Percentiles rank a stretch among this genome's conserved stretches.
phyloP scores from a whole-genome alignment of 2,329 filamentous ascomycete genomes.

The Xylaria multiplex region DNA sequence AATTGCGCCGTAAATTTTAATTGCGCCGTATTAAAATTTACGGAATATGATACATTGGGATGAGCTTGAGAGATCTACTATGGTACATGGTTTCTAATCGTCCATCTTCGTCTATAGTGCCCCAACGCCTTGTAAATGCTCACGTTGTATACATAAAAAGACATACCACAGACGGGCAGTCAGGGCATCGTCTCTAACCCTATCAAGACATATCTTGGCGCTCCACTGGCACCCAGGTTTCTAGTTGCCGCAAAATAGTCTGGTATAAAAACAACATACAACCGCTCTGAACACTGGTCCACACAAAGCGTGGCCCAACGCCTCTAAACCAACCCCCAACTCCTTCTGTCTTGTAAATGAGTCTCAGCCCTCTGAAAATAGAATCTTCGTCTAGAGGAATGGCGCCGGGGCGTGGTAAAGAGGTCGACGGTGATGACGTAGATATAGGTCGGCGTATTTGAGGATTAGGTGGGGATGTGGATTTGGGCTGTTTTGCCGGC shows the following conservation, averaged over 20 bases:
- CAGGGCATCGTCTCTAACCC: conserved; percentile 9
- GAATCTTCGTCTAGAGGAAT: conserved; percentile 88
- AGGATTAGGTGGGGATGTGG: conserved; percentile 51
- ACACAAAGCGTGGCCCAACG: conserved; percentile 90
- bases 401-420: conserved; percentile 80
- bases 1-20: too few species aligned
- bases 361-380: conserved; percentile 80
- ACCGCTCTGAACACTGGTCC: conserved; percentile 97
- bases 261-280: conserved; percentile 98
- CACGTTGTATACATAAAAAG: conserved; percentile 38
- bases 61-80: conserved; percentile 43
- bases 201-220: conserved; percentile 45
- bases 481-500: conserved; percentile 42
- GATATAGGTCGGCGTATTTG: conserved; percentile 79
- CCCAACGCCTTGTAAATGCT: conserved; percentile 50
- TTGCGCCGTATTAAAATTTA: too few species aligned
- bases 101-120: conserved; percentile 42
- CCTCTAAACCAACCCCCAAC: conserved; percentile 92
- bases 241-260: conserved; percentile 81
- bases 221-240: conserved; percentile 58
- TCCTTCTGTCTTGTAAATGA: conserved; percentile 93
- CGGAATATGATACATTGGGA: conserved; percentile 34
- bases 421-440: conserved; percentile 87
- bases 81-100: conserved; percentile 37
- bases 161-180: conserved; percentile 4